Base-by-base conservation (phyloP, 2,329 filamentous ascomycete genomes). In the Clonostachys sp. region DNA sequence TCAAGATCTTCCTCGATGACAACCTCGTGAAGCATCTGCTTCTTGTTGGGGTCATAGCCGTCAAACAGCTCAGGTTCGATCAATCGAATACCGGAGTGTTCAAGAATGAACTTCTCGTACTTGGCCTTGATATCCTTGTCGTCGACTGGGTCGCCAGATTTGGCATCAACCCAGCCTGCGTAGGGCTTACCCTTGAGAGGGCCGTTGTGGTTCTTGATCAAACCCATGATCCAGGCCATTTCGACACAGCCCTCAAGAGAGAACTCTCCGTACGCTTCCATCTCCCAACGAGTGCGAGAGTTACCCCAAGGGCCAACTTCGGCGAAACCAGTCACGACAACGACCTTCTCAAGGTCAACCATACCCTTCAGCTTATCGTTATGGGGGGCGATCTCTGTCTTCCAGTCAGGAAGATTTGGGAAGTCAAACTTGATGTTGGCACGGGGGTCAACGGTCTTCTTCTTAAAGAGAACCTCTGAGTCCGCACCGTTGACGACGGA, bases 191-290 rank as follows among this genome's bases (percentile, higher is more conserved):
- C 94, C 76, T 99, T 99, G 66, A 99, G 83, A 34, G 86, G 85
- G 16, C 94, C 94, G 58, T 97, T 97, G 76, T 96, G 89, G 69
- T 99, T 95, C 79, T 92, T 96, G 75, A 99, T 97, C 50, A 97
- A 83, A 62, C 94, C 94, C 92, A 97, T 99, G 68, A 99, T 90
- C 94, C 94, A 99, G 34, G 94, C 91, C 94, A 99, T 99, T 71
- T 99, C 94, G 51, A 99, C 87, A 61, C 94, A 97, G 33, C 94
- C 94, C 69, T 99, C 95, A 13, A 99, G 82, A 9, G 94, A 97
- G 74, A 99, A 99, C 62, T 96, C 82, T 63, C 94, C 94, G 56
- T 91, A 85, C 2, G 94, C 91, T 68, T 99, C 94, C 92, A 99
- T 99, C 75, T 99, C 94, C 94, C 94, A 99, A 52, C 94, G 85